A percentile compares a stretch with the other conserved stretches of the same genome.
Evolutionary conservation across 306 rosid species (phyloP).

Genomic region (Prunus mume): DNA sequence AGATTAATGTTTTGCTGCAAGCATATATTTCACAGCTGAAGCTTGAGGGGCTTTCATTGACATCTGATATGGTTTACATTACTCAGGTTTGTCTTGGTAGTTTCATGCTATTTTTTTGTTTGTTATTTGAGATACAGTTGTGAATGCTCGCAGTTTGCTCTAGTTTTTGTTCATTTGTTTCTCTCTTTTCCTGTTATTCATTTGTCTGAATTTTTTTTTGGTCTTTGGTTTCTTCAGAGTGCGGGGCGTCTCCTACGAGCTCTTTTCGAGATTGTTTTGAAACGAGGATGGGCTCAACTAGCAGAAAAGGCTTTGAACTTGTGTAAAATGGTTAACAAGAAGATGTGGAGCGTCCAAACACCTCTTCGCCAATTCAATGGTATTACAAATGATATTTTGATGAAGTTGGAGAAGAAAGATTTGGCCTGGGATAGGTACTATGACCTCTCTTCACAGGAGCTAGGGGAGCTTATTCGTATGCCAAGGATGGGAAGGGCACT

Average conservation of each 20-base stretch:
- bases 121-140: neutral
- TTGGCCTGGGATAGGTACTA: slow-evolving; percentile 96
- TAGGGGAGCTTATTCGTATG: slow-evolving; percentile 80
- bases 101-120: neutral
- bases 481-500: slow-evolving; percentile 89
- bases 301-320: slow-evolving; percentile 90
- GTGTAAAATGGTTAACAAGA: slow-evolving; percentile 85
- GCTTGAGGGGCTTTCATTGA: slow-evolving; percentile 90
- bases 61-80: slow-evolving; percentile 95
- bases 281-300: slow-evolving; percentile 94
- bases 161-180: neutral
- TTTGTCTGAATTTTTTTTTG: slow-evolving; percentile 6
- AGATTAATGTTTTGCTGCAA: slow-evolving; percentile 90
- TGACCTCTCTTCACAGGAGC: slow-evolving; percentile 90
- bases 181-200: neutral
- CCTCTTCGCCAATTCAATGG: slow-evolving; percentile 90
- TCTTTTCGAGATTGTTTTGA: slow-evolving; percentile 86
- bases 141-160: neutral
- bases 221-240: slow-evolving; percentile 46
- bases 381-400: slow-evolving; percentile 60
- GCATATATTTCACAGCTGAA: slow-evolving; percentile 87
- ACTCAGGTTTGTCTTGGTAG: slow-evolving; percentile 67
- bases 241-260: slow-evolving; percentile 98
- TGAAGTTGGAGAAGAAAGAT: slow-evolving; percentile 87
- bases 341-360: slow-evolving; percentile 97